Evolutionary conservation across 1,284 basidiomycete species (phyloP), one percentile per base, ranked within the genome.

Genomic region (Blastosporella zonata): DNA sequence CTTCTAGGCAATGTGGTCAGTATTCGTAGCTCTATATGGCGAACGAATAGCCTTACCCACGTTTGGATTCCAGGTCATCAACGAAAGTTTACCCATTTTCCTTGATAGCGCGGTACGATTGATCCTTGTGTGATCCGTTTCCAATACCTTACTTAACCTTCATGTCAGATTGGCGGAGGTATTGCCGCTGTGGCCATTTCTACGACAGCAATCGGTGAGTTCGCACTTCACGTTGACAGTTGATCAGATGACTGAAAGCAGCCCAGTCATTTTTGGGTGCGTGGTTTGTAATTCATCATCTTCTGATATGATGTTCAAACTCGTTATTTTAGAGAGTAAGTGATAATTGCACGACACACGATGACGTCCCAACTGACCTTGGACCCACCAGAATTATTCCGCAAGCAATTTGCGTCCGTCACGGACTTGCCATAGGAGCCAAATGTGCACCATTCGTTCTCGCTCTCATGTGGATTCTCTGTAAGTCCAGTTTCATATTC

Each of bases 11-110:
- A 94, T 60, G 92, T 94, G 51, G 90, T 93, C 62, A 59, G 90
- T 69, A 13, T 36, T 9, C 2, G 21, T 15, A 33, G 20, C 8
- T 37, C n/a, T 29, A 41, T 13, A 7, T 3, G 8, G 28, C 6
- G 13, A 13, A 3, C 5, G 12, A 13, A 31, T 7, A 31, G 13
- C 12, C 12, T 31, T 13, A 13, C 12, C 12, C 29, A 3, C 13
- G 13, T 31, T 13, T 13, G 5, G 10, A 31, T 58, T 34, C 31
- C 54, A 87, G 90, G 84, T 95, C 58, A 80, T 94, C 56, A 95
- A 95, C 64, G 93, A 95, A 66, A 91, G 87, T 63, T 79, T 98
- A 43, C 95, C 95, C 18, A 94, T 97, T 55, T 96, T 97, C 65
- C 73, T 97, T 40, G 93, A 98, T 62, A 87, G 84, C 55, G 88